A percentile compares a stretch with the other conserved stretches of the same genome.
Conservation (phyloP, 371 early-diverging fungal genomes). For the Batkoa obscura region DNA sequence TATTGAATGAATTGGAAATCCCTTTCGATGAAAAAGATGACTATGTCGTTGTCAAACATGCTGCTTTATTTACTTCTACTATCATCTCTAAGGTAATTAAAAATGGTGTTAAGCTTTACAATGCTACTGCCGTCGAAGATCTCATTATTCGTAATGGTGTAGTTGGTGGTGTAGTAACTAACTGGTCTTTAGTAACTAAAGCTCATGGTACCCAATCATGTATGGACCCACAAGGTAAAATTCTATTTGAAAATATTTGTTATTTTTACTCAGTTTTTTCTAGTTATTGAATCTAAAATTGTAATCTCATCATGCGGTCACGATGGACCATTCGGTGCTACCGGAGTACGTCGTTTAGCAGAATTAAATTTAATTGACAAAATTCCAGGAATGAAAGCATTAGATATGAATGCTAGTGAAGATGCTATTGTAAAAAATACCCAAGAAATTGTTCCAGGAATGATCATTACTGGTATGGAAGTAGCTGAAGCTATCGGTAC, state of each 20-base stretch:
- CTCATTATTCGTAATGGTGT: conserved; percentile 40
- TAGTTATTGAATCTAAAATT: conserved; percentile 38
- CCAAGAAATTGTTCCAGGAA: conserved; percentile 48
- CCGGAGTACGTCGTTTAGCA: conserved; percentile 44
- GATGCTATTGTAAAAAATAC: conserved; percentile 45
- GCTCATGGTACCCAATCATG: conserved; percentile 50
- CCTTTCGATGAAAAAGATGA: conserved; percentile 52
- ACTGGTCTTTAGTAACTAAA: conserved; percentile 52
- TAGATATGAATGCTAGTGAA: conserved; percentile 56
- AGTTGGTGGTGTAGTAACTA: conserved; percentile 44
- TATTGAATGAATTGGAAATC: conserved; percentile 40
- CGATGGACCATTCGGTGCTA: conserved; percentile 55
- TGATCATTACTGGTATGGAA: conserved; percentile 55
- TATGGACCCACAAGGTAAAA: conserved; percentile 44
- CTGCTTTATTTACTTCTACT: conserved; percentile 56
- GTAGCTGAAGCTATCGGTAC: conserved; percentile 36
- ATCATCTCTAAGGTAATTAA: conserved; percentile 41
- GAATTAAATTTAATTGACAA: conserved; percentile 33
- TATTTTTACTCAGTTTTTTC: neutral
- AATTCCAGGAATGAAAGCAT: conserved; percentile 41
- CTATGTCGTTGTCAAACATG: conserved; percentile 52
- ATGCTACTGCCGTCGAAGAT: conserved; percentile 55
- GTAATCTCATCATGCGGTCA: conserved; percentile 52
- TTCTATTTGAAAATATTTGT: neutral
- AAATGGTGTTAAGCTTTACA: conserved; percentile 55